Percentiles rank a stretch among this genome's conserved stretches.
Conservation (phyloP, 2,329 filamentous ascomycete genomes). For the Fusarium proliferatum region DNA sequence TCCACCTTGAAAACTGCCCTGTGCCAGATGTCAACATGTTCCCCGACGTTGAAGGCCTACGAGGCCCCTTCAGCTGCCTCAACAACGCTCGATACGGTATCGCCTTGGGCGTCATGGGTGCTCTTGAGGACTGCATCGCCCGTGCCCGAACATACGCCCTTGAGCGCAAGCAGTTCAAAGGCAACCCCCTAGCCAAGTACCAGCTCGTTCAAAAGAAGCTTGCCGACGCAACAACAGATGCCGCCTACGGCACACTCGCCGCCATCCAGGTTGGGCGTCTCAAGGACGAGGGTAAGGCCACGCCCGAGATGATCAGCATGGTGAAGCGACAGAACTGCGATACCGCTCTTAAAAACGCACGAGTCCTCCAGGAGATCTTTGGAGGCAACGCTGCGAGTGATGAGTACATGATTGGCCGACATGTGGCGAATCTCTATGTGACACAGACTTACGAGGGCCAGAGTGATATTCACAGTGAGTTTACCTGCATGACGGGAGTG, state of each 20-base stretch:
- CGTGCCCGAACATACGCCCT: conserved; percentile 88
- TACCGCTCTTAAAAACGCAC: conserved; percentile 80
- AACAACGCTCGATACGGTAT: conserved; percentile 96
- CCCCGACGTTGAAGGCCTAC: conserved; percentile 85
- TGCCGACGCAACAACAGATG: conserved; percentile 90
- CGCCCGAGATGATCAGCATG: conserved; percentile 97
- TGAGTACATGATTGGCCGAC: conserved; percentile 93
- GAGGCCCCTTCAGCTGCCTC: conserved; percentile 90
- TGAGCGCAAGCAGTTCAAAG: conserved; percentile 95
- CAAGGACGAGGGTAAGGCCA: conserved; percentile 88
- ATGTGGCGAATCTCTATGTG: conserved; percentile 96
- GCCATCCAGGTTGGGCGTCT: conserved; percentile 90
- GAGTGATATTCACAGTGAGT: conserved; percentile 95
- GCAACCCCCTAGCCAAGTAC: conserved; percentile 93
- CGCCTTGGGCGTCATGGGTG: conserved; percentile 91
- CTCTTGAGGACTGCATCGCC: conserved; percentile 89
- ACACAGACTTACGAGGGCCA: conserved; percentile 99
- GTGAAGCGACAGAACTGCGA: conserved; percentile 99
- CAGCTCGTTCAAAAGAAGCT: conserved; percentile 99
- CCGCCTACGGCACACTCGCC: conserved; percentile 89
- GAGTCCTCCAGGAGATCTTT: conserved; percentile 92
- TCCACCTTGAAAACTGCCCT: conserved; percentile 90
- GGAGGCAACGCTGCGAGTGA: conserved; percentile 98
- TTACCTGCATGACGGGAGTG: neutral
- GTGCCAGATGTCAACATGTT: conserved; percentile 95